Conservation (phyloP, 2,329 filamentous ascomycete genomes). For the Hypoxylon sp. region DNA sequence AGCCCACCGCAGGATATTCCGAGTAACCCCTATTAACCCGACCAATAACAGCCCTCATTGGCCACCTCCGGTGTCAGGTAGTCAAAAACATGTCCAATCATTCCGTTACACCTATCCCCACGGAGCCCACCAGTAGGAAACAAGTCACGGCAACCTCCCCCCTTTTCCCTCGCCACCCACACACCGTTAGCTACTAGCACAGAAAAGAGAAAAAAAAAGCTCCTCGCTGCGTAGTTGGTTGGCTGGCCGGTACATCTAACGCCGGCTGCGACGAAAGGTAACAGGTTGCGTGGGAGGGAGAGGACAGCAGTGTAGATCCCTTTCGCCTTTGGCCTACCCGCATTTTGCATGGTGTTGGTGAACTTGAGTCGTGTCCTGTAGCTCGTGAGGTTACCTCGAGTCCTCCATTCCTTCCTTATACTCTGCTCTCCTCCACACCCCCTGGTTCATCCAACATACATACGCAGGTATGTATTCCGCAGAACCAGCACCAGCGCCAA, state of each 20-base stretch:
- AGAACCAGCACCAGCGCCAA: background rate
- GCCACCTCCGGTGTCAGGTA: background rate
- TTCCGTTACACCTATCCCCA: background rate
- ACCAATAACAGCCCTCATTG: background rate
- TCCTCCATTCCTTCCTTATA: background rate
- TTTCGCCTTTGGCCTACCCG: constrained; percentile 2
- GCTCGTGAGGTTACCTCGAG: background rate
- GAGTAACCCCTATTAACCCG: background rate
- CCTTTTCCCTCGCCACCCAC: constrained; percentile 4
- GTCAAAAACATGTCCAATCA: background rate
- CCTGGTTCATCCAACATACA: background rate
- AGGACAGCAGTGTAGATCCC: constrained; percentile 26
- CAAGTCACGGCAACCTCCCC: constrained; percentile 1
- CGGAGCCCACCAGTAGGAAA: constrained; percentile 6
- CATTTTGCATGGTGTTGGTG: background rate
- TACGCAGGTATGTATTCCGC: too few relatives aligned
- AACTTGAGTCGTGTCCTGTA: background rate
- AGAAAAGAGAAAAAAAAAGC: too few relatives aligned
- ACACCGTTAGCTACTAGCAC: background rate
- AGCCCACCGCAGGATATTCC: background rate
- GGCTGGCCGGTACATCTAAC: constrained; percentile 12
- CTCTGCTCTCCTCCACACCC: background rate
- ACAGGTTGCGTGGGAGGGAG: constrained; percentile 19
- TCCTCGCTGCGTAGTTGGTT: too few relatives aligned
- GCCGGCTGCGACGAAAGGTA: constrained; percentile 19